These are phyloP conservation scores for Toxicodendron radicans DNA, from an alignment of 345 rosid species.

Conservation along the genomic window DNA sequence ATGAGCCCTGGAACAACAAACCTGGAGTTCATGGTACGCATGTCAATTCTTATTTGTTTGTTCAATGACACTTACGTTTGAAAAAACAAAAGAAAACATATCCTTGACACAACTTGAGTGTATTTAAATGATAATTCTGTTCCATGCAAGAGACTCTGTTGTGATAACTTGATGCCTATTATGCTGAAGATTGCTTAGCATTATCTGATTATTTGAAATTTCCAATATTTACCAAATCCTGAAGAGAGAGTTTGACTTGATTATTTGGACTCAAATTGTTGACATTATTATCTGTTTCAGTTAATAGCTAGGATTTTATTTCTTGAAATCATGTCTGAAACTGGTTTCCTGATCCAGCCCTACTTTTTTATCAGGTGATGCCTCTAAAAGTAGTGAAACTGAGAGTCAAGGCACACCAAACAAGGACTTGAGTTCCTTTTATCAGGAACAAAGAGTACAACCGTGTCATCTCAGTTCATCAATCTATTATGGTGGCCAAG, in stretches of 20 bases:
- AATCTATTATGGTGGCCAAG: conserved; percentile 84
- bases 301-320: neutral
- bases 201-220: neutral
- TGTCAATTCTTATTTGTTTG: neutral
- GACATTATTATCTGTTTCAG: neutral
- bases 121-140: too few relatives aligned
- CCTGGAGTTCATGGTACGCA: conserved; percentile 35
- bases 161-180: neutral
- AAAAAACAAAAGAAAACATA: neutral
- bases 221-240: neutral
- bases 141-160: neutral
- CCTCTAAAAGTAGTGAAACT: conserved; percentile 31
- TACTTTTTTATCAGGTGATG: conserved; percentile 33
- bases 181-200: neutral
- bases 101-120: neutral
- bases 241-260: neutral
- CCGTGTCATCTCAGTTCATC: conserved; percentile 83
- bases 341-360: neutral
- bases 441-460: conserved; percentile 59
- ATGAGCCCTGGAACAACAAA: conserved; percentile 46
- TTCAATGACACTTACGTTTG: neutral
- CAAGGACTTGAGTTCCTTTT: conserved; percentile 36
- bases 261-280: neutral
- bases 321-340: neutral
- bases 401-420: conserved; percentile 32